Conservation (phyloP, 2,329 filamentous ascomycete genomes). For the Botrytis tulipae region DNA sequence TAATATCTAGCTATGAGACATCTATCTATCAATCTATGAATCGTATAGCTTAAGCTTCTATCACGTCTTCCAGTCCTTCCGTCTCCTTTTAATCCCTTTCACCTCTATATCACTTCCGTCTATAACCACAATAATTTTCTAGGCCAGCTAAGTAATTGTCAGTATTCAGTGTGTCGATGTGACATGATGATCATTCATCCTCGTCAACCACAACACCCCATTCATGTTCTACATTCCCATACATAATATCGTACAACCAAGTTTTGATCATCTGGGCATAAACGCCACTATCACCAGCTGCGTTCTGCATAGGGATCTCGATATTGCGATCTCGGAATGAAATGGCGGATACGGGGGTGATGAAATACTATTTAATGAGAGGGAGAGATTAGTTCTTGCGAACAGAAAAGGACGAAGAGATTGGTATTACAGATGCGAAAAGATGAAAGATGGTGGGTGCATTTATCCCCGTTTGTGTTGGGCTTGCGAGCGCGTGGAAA, state of each 20-base stretch:
- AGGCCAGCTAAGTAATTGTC: background rate
- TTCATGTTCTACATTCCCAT: constrained; percentile 63
- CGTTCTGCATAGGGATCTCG: constrained; percentile 55
- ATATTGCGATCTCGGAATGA: constrained; percentile 65
- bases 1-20: background rate
- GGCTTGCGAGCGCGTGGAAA: background rate
- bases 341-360: constrained; percentile 66
- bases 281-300: constrained; percentile 49
- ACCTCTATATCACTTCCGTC: background rate
- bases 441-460: background rate
- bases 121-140: background rate
- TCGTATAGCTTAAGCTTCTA: background rate
- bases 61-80: background rate
- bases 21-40: background rate
- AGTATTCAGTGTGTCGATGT: background rate
- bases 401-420: too few species aligned
- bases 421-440: background rate
- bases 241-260: constrained; percentile 71
- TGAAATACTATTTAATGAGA: constrained; percentile 56
- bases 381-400: background rate
- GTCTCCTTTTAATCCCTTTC: background rate
- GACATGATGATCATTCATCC: constrained; percentile 22
- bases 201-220: constrained; percentile 70
- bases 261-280: constrained; percentile 61
- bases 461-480: background rate